phyloP scores from a whole-genome alignment of 139 green algal genomes.

The Tetratostichococcus sp. region DNA sequence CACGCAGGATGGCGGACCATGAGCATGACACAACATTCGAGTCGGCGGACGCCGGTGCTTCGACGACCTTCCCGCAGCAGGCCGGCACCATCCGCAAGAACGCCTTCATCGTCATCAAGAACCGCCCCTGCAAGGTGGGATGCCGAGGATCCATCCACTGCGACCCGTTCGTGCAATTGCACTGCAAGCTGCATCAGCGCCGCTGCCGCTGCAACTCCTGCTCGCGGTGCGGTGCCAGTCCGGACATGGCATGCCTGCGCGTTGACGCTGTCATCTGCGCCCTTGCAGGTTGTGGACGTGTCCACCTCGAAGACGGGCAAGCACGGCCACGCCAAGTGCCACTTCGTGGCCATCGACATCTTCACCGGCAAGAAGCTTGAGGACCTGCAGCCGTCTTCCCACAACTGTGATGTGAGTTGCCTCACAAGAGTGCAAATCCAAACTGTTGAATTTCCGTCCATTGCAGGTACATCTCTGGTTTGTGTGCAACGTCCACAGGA shows the following conservation, averaged over 20 bases:
- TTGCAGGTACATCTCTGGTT: too few relatives aligned
- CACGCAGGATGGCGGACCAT: constrained; percentile 36
- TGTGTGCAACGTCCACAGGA: too few relatives aligned
- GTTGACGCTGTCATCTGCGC: background rate
- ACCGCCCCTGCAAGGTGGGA: constrained; percentile 90
- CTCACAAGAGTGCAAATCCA: too few relatives aligned
- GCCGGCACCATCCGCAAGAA: constrained; percentile 95
- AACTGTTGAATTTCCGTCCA: too few relatives aligned
- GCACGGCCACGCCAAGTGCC: constrained; percentile 99
- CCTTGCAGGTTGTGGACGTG: constrained; percentile 91
- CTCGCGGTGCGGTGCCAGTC: background rate
- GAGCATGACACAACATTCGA: constrained; percentile 69
- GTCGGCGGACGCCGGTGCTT: constrained; percentile 55
- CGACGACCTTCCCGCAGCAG: constrained; percentile 86
- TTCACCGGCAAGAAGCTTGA: constrained; percentile 99
- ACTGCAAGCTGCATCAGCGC: background rate
- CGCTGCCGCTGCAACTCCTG: background rate
- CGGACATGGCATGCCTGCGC: too few relatives aligned
- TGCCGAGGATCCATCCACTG: too few relatives aligned
- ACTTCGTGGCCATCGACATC: constrained; percentile 95
- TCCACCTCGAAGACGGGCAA: constrained; percentile 99
- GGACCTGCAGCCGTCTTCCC: constrained; percentile 93
- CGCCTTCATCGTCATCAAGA: constrained; percentile 94
- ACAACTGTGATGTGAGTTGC: constrained; percentile 89
- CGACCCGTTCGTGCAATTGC: too few relatives aligned